These are phyloP conservation scores for Pisolithus tinctorius DNA, from an alignment of 768 basidiomycete species.

Conservation along the genomic window DNA sequence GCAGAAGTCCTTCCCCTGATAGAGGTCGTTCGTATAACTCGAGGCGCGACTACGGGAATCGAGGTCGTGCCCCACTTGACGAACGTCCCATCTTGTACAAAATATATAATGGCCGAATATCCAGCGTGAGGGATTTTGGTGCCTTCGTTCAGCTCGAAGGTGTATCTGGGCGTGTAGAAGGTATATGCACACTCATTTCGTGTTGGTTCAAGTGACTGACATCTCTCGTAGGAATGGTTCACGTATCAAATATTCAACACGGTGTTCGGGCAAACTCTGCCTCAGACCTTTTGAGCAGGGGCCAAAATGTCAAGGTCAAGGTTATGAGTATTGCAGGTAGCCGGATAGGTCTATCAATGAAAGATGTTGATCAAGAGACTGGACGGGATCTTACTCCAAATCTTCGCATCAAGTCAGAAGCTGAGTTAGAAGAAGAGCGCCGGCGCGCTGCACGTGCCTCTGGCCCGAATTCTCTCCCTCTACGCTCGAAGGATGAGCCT, in stretches of 20 bases:
- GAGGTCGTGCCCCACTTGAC: slow-evolving; percentile 44
- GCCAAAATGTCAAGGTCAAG: slow-evolving; percentile 89
- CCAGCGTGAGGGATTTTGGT: slow-evolving; percentile 90
- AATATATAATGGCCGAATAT: slow-evolving; percentile 85
- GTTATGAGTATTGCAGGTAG: slow-evolving; percentile 87
- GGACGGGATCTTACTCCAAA: slow-evolving; percentile 94
- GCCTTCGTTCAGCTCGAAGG: slow-evolving; percentile 92
- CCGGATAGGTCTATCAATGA: slow-evolving; percentile 88
- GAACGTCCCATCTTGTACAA: slow-evolving; percentile 88
- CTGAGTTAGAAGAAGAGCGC: slow-evolving; percentile 84
- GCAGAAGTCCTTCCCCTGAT: slow-evolving; percentile 53
- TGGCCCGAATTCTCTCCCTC: slow-evolving; percentile 83
- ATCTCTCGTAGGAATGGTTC: slow-evolving; percentile 75
- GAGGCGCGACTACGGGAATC: slow-evolving; percentile 35
- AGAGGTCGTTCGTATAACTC: slow-evolving; percentile 45
- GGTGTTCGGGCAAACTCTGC: slow-evolving; percentile 84
- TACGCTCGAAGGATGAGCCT: slow-evolving; percentile 48
- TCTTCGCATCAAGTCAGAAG: slow-evolving; percentile 88
- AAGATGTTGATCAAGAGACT: slow-evolving; percentile 89
- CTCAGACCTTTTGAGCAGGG: slow-evolving; percentile 76
- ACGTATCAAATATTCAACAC: slow-evolving; percentile 86
- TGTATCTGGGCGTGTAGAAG: slow-evolving; percentile 78
- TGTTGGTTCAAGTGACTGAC: neutral
- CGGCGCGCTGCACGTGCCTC: slow-evolving; percentile 54
- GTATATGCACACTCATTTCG: slow-evolving; percentile 38